Evolutionary conservation across 2,329 filamentous ascomycete species (phyloP), one percentile per base, ranked within the genome.

Genomic region (Cladophialophora yegresii): DNA sequence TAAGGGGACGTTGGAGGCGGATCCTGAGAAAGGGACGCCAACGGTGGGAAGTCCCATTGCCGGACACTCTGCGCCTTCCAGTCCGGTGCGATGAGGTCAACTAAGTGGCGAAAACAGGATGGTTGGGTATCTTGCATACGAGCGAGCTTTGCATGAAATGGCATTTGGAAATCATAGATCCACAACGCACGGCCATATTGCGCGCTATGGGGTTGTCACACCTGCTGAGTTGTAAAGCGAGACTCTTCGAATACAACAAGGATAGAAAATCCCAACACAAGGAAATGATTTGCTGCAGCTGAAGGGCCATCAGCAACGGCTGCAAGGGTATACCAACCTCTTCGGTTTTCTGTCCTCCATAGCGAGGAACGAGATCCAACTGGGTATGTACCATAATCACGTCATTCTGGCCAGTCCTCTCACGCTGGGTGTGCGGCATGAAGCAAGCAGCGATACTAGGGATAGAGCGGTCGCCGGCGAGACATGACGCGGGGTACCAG

Each of bases 1-100:
- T 16, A 51, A 50, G 30, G 57, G 28, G 22, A 51, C 57, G 9
- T 33, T 59, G 20, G 45, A 51, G n/a, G 16, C 8, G 33, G 66
- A 66, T 51, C 28, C 57, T 16, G 66, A 65, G 53, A 65, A 61
- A 40, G 54, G 30, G 23, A 22, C 23, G 8, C 23, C 43, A 20
- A 20, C 45, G n/a, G 36, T n/a, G 36, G 36, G 36, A 6, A 16
- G 28, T n/a, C 23, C 56, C 9, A 26, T 28, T 10, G 56, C 26
- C 4, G 20, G 54, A 36, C n/a, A 28, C 13, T 28, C 26, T 43
- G 36, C 16, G 16, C 36, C 36, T 43, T 16, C 22, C 10, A 33
- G 23, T 20, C 10, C 23, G 2, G 23, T 33, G 51, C 16, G 51
- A 3, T 54, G 20, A 43, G 36, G 36, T 7, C 16, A 6, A 16